Base-by-base conservation (phyloP, 2,329 filamentous ascomycete species). In the Malbranchea zuffiana region DNA sequence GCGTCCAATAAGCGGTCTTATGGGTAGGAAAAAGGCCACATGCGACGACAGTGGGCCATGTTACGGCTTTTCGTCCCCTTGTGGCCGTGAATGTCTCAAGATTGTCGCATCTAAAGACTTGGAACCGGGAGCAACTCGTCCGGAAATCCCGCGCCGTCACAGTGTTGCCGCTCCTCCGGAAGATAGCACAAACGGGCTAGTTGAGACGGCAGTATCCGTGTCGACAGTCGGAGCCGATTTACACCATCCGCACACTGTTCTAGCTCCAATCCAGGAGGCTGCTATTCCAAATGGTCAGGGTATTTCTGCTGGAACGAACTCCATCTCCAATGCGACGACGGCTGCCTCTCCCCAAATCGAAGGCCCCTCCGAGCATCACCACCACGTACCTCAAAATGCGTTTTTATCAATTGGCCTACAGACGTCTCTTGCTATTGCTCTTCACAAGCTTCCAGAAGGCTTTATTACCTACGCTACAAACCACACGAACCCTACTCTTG, bases 381-480 rank as follows among this genome's bases (percentile, higher is more conserved):
- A 98, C 59, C 90, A 98, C 57, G 88, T 96, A 3, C 84, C 88
- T 0, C 79, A 83, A 44, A 96, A 96, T 52, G 85, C 84, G 4
- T 98, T 95, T 57, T 68, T 96, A 44, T 83, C 83, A 35, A 90
- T 96, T 42, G 87, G 90, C n/a, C 73, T 98, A 1, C 90, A 98
- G 59, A 96, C 90, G 0, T 88, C 84, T 11, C 79, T 95, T 34
- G 90, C 90, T 4, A 96, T 98, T 45, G 86, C 88, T 5, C 68
- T 98, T 1, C 90, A 98, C 66, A 98, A 98, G 57, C 80, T 96
- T 23, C 90, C 90, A 1, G 90, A 80, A 57, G 76, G 75, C 25
- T 80, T 80, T 59, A 80, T 98, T 49, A 96, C 88, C 1, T 98
- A 92, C 56, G 88, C 90, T 6, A 95, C 90, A 6, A 98, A 96